Evolutionary conservation across 352 stramenopile species (phyloP), one percentile per base, ranked within the genome.

Genomic region (Globisporangium viniferum): DNA sequence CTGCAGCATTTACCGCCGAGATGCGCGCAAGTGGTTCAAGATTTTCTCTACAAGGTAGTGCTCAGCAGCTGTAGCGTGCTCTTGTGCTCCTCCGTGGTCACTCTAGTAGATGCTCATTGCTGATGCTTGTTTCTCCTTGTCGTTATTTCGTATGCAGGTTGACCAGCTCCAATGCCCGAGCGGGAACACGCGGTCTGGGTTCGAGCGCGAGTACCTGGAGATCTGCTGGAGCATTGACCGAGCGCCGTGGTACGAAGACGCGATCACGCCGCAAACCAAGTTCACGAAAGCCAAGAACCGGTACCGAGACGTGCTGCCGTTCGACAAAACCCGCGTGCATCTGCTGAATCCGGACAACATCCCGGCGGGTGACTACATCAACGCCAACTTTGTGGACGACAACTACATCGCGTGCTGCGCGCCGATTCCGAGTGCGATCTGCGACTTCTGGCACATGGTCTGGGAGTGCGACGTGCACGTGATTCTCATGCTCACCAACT

Each of bases 401-500:
- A 66, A 72, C 55, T 95, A 92, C 73, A 91, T 95, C 58, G 86
- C 88, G 22, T 93, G 82, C 76, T 89, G 81, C 63, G 85, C 88
- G 9, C 88, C 85, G 9, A 74, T 93, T 5, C 85, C 82, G 2
- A 75, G 60, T 24, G 84, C 77, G 18, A 91, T 93, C 24, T 60
- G 41, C 3, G 86, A 94, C 76, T 95, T 95, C 69, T 95, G 85
- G 84, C 82, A 81, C 68, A 95, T 94, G 88, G 63, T 93, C 2
- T 94, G 84, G 86, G 72, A 92, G 44, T 80, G 72, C 54, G 74
- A 92, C 61, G 86, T 93, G 9, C 77, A 92, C 33, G 86, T 94
- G 27, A 76, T 95, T n/a, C 81, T 93, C 64, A 95, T 95, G 86
- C 86, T 95, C 41, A 95, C 88, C 8, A 93, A 94, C 70, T 95